phyloP scores from a whole-genome alignment of 768 basidiomycete genomes.

The Collybia sp. region DNA sequence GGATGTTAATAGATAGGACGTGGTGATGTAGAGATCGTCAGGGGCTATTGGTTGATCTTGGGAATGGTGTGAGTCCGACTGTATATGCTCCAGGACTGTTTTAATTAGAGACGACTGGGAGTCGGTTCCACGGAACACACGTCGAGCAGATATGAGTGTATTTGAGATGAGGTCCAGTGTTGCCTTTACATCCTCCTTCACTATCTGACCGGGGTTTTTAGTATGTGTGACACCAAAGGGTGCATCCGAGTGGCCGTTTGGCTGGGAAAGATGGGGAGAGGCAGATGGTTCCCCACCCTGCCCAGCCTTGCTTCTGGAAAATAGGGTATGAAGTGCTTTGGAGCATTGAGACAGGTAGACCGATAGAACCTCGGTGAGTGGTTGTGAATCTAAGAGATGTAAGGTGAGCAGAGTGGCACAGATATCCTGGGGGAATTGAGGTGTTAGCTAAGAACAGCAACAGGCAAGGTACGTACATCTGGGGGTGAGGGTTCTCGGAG shows the following conservation, averaged over 20 bases:
- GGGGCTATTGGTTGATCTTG: conserved; percentile 21
- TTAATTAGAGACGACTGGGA: conserved; percentile 43
- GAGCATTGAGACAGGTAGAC: conserved; percentile 70
- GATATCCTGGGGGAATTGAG: conserved; percentile 42
- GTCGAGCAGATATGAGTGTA: conserved; percentile 54
- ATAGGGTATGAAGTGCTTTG: conserved; percentile 45
- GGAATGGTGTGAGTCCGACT: conserved; percentile 37
- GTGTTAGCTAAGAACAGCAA: not conserved
- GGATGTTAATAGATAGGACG: conserved; percentile 58
- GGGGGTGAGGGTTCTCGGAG: conserved; percentile 58
- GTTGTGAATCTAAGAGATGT: conserved; percentile 85
- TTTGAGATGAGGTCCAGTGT: conserved; percentile 51
- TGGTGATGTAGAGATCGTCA: conserved; percentile 55
- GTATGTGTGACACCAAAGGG: conserved; percentile 14
- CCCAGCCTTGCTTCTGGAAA: conserved; percentile 25
- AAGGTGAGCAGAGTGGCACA: conserved; percentile 80
- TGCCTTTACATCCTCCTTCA: conserved; percentile 47
- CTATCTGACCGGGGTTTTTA: conserved; percentile 39
- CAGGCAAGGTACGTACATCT: conserved; percentile 35
- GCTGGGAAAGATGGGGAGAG: not conserved
- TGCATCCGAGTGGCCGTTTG: conserved; percentile 30
- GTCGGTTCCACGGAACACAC: conserved; percentile 44
- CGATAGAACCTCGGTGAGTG: conserved; percentile 66
- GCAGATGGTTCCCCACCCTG: no score
- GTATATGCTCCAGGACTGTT: conserved; percentile 56